Conservation (phyloP, 495 filamentous ascomycete species). For the Pyrenula massariospora region DNA sequence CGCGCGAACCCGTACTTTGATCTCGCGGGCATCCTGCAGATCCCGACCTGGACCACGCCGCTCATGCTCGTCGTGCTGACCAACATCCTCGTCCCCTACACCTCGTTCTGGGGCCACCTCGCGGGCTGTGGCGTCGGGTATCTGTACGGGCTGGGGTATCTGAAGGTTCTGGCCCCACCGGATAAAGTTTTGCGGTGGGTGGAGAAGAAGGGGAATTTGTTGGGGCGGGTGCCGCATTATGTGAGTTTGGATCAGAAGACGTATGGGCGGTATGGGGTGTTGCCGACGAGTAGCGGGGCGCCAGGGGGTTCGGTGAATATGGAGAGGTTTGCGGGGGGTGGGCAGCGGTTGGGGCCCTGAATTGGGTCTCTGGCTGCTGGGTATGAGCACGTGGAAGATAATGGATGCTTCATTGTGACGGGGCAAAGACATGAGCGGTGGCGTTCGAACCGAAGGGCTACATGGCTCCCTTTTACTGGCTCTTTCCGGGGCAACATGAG, state of each 20-base stretch:
- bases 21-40: conserved; percentile 52
- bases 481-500: too few species aligned
- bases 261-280: conserved; percentile 85
- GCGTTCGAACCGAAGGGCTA: too few species aligned
- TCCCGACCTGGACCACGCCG: conserved; percentile 91
- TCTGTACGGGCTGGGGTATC: conserved; percentile 71
- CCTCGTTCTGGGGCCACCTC: conserved; percentile 76
- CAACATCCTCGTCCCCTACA: conserved; percentile 63
- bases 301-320: conserved; percentile 40
- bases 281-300: conserved; percentile 46
- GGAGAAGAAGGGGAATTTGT: conserved; percentile 71
- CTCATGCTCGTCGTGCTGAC: conserved; percentile 57
- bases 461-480: too few species aligned
- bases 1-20: conserved; percentile 58
- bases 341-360: conserved; percentile 56
- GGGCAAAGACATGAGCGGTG: too few species aligned
- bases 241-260: conserved; percentile 90
- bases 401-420: too few species aligned
- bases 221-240: conserved; percentile 74
- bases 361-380: too few species aligned
- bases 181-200: conserved; percentile 73
- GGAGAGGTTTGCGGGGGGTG: conserved; percentile 35
- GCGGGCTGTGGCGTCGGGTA: conserved; percentile 75
- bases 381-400: too few species aligned
- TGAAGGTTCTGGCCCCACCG: conserved; percentile 73